Evolutionary conservation across 2,329 filamentous ascomycete genomes (phyloP), one percentile per base, ranked within the genome.

Genomic region (Madurella fahalii): DNA sequence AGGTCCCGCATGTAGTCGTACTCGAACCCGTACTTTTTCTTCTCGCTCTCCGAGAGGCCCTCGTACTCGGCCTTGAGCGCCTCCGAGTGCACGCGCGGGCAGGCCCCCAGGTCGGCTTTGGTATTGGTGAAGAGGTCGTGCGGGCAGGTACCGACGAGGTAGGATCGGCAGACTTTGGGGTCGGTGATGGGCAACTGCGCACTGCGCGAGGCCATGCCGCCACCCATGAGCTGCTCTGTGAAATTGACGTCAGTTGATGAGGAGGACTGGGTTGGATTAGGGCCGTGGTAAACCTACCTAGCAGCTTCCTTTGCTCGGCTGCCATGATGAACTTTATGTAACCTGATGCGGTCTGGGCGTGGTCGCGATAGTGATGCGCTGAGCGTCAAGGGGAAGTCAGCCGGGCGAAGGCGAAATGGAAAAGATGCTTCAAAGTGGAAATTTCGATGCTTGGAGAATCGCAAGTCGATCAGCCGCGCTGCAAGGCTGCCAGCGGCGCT

Each of bases 81-180:
- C 69, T 96, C 92, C 47, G 84, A 89, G 74, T 99, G 94, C 25
- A 93, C 82, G 69, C 93, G 94, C 47, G 89, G 83, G 68, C 94
- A 99, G 0, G 85, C 82, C 2, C 94, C 94, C 34, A 97, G 82
- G 70, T 99, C 94, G 79, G 97, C 92, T 77, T 96, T 97, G 44
- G 94, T 99, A 75, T 99, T 99, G 62, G 93, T 99, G 81, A 99
- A 99, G 68, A 99, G 90, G 70, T 99, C 94, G 78, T 97, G 93
- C 1, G 94, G 94, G 71, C 94, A 99, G 56, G 90, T 95, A 65
- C 94, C 94, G 59, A 84, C 91, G 47, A 99, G 82, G 72, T 93
- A 97, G 16, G 92, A 96, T 52, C 90, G 89, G 77, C 94, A 99
- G 65, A 96, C 89, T 74, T 95, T 96, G 51, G 89, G 81, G 72